Base-by-base conservation (phyloP, 768 basidiomycete species). In the Russula vinacea region DNA sequence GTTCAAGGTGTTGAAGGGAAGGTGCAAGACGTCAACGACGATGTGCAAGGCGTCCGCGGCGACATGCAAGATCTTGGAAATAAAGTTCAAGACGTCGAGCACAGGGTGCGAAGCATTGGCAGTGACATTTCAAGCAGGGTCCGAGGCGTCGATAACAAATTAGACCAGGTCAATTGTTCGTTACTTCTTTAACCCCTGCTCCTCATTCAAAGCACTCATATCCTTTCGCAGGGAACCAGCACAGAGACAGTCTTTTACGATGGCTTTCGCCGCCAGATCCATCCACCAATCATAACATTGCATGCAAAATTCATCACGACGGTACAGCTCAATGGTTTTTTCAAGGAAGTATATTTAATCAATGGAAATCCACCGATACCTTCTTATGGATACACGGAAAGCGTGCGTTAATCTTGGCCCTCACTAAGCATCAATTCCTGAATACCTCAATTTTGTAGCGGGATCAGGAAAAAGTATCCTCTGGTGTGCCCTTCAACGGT, bases 241-340 rank as follows among this genome's bases (percentile, higher is more conserved):
- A 40, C 6, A 35, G 58, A 11, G 49, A 50, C 0, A 19, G 3
- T 9, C 35, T 59, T 4, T 47, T 19, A 39, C 35, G 24, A 59
- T 59, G 58, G 58, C 56, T 57, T 66, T 81, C 81, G 61, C 85
- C 81, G 0, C 57, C 47, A 50, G 37, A 59, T 50, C 58, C 58
- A 10, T 49, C 37, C 19, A 37, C 22, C 2, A 59, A 59, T 9
- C 47, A 37, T 47, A 35, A 59, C 37, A 39, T 17, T 9, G 24
- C 37, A 2, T 29, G 35, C 47, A 33, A 29, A 3, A 35, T 17
- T 17, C 35, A 33, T 22, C 44, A 39, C 17, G 16, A 14, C 11
- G 58, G 47, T 9, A 49, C 47, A 13, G 22, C 47, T 13, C 22
- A 24, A 14, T 49, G 47, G 47, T 24, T 49, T 47, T 49, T 49